Evolutionary conservation across 2,329 filamentous ascomycete genomes (phyloP).

Genomic region (Massarina eburnea): DNA sequence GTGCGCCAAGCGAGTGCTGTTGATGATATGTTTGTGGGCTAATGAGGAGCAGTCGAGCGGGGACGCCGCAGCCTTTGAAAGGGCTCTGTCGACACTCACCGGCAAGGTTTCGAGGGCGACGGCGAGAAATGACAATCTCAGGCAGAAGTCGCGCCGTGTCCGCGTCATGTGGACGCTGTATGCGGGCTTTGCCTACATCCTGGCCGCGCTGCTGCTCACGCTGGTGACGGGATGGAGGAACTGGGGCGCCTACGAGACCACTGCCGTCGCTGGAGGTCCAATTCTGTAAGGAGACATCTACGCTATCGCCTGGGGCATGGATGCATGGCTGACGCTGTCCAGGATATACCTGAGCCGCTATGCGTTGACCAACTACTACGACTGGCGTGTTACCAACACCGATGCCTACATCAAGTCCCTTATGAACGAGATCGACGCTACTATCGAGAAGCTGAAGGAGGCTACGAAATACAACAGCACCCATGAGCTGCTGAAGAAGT

Average conservation of each 20-base stretch:
- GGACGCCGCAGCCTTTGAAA: constrained; percentile 92
- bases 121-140: constrained; percentile 70
- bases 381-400: constrained; percentile 74
- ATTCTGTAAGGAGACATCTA: constrained; percentile 60
- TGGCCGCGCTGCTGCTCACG: constrained; percentile 78
- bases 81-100: constrained; percentile 78
- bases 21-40: constrained; percentile 8
- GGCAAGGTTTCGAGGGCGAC: constrained; percentile 78
- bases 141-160: constrained; percentile 72
- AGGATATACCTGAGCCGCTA: constrained; percentile 81
- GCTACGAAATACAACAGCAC: constrained; percentile 97
- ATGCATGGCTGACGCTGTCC: constrained; percentile 18
- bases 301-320: background rate
- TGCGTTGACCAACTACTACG: constrained; percentile 70
- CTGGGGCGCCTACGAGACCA: constrained; percentile 76
- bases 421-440: constrained; percentile 77
- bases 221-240: constrained; percentile 83
- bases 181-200: constrained; percentile 83
- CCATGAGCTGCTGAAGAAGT: constrained; percentile 89
- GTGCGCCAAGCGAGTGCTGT: constrained; percentile 45
- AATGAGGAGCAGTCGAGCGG: constrained; percentile 63
- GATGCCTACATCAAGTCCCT: constrained; percentile 71
- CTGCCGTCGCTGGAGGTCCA: constrained; percentile 75
- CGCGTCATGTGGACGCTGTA: constrained; percentile 91
- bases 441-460: constrained; percentile 91